phyloP scores from a whole-genome alignment of 148 eudicot genomes.

The Rhododendron mucronatum region DNA sequence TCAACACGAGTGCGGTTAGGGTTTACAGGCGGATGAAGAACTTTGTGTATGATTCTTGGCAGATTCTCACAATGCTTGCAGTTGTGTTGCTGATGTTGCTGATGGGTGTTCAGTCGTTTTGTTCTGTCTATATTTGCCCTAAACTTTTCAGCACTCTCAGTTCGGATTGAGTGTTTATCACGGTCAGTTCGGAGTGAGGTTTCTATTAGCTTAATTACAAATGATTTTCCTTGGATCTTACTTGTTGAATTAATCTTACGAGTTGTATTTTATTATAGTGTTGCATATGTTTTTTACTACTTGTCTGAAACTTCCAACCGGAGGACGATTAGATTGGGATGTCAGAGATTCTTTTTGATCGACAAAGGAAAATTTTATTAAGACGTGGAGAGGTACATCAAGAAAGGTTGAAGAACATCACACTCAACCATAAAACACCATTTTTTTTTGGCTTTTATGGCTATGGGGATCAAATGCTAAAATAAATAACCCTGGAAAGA shows the following conservation, averaged over 20 bases:
- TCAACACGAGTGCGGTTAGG: slow-evolving; percentile 14
- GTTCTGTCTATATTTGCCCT: slow-evolving; percentile 33
- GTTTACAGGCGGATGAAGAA: slow-evolving; percentile 11
- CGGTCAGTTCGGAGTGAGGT: not conserved
- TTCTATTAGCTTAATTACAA: not conserved
- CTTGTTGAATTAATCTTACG: not conserved
- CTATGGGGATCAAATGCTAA: too few species aligned
- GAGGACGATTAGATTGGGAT: too few species aligned
- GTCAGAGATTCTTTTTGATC: too few species aligned
- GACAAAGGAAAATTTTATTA: too few species aligned
- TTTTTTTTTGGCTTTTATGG: too few species aligned
- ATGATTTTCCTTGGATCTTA: not conserved
- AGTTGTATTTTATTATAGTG: not conserved
- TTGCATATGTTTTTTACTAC: too few species aligned
- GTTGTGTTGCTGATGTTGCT: slow-evolving; percentile 26
- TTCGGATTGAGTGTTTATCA: not conserved
- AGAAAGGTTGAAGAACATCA: too few species aligned
- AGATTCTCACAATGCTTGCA: slow-evolving; percentile 22
- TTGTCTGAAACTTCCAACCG: too few species aligned
- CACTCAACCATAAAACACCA: too few species aligned
- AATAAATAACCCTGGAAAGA: too few species aligned
- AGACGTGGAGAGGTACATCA: too few species aligned
- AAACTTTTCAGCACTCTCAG: not conserved
- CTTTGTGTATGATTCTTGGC: slow-evolving; percentile 23
- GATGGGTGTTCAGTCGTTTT: slow-evolving; percentile 29